Evolutionary conservation across 108 stramenopile species (phyloP), one percentile per base, ranked within the genome.

Genomic region (Pseudonitzschia pungens): DNA sequence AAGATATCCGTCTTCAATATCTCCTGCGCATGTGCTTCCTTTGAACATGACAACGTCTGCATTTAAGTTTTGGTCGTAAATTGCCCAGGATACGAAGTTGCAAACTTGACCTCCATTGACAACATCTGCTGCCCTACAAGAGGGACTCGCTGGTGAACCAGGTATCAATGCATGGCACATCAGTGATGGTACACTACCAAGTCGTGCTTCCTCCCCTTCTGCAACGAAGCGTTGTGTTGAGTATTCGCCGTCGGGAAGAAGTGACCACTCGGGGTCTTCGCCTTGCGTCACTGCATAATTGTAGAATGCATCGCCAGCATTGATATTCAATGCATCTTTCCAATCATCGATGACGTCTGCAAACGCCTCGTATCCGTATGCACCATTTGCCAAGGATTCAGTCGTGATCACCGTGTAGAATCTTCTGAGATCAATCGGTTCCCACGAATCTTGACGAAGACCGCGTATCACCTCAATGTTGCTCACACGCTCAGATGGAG

Each of bases 341-440:
- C 64, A 57, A 31, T 59, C 57, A 7, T 81, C 70, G 9, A 59
- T 77, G 22, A 83, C 80, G 22, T 81, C 36, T 12, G 15, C 70
- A 75, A 86, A 84, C 10, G 55, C 41, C 20, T 45, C 56, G 70
- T 89, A 89, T 44, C 82, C 82, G 50, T 80, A 73, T 7, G 62
- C 51, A 21, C 77, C 77, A 14, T 27, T 57, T 2, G 83, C 86
- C 32, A 89, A 63, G 26, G 74, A 83, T 28, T 58, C 51, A 20
- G 82, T 86, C 1, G 86, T 81, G 8, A 81, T 85, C 21, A 89
- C 83, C 20, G 48, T 74, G 83, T 86, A 89, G 21, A 59, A 74
- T 43, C 22, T 76, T 42, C 43, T 18, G 18, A 68, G 45, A 48
- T 78, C 81, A 44, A 89, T 69, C 5, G 80, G 69, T 31, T 41